Evolutionary conservation across 768 basidiomycete species (phyloP).

Genomic region (Chlorophyllum brunneum): DNA sequence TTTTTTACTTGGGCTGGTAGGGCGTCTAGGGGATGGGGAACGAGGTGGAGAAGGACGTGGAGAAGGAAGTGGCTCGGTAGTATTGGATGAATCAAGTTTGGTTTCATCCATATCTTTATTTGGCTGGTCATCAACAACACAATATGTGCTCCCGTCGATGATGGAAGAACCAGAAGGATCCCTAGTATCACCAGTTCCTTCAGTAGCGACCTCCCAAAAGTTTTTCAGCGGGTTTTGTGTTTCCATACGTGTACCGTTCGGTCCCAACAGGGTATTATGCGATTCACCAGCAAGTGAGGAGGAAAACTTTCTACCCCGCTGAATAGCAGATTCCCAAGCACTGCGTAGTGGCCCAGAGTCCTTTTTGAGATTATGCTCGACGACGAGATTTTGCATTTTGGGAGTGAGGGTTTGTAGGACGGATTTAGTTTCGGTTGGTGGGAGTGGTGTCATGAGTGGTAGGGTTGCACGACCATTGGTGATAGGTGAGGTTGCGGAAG

Average conservation of each 20-base stretch:
- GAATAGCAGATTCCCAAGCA: slow-evolving; percentile 46
- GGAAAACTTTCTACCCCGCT: slow-evolving; percentile 13
- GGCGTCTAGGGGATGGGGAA: neutral
- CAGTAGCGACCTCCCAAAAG: slow-evolving; percentile 16
- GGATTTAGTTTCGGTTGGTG: slow-evolving; percentile 24
- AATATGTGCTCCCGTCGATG: slow-evolving; percentile 9
- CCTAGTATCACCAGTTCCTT: neutral
- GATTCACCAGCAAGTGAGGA: neutral
- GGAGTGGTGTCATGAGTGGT: slow-evolving; percentile 33
- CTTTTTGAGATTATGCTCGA: slow-evolving; percentile 60
- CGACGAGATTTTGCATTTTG: slow-evolving; percentile 64
- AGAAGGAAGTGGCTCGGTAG: slow-evolving; percentile 3
- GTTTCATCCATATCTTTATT: neutral
- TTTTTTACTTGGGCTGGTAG: neutral
- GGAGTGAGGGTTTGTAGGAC: slow-evolving; percentile 38
- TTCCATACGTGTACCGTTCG: neutral
- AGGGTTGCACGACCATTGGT: slow-evolving; percentile 27
- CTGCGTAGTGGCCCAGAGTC: slow-evolving; percentile 52
- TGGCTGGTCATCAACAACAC: slow-evolving; percentile 4
- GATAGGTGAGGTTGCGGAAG: slow-evolving; percentile 21
- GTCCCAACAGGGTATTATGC: neutral
- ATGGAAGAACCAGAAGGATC: slow-evolving; percentile 2
- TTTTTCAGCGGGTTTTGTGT: slow-evolving; percentile 10
- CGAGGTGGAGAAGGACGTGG: slow-evolving; percentile 10
- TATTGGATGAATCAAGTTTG: neutral